Evolutionary conservation across 371 early-diverging fungal species (phyloP).

Genomic region (Mortierella sp.): DNA sequence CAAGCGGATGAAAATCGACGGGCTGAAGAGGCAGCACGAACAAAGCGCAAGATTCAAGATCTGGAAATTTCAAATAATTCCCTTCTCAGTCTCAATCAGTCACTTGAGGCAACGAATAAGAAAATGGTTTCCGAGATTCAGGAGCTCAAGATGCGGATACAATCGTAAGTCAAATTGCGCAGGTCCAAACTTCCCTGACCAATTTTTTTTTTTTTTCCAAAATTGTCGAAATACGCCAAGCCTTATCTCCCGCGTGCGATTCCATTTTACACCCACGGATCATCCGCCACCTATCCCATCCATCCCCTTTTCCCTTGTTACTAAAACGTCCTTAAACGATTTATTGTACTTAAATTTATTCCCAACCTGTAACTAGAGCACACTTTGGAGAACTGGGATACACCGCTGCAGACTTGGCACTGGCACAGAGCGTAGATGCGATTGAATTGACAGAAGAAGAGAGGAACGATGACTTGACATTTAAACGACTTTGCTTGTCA

Average conservation of each 20-base stretch:
- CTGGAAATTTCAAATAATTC: constrained; percentile 65
- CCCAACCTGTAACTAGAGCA: constrained; percentile 2
- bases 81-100: constrained; percentile 58
- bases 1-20: constrained; percentile 36
- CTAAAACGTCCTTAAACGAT: not conserved
- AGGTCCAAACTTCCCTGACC: no score
- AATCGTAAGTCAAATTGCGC: constrained; percentile 49
- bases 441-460: constrained; percentile 49
- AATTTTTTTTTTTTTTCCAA: not conserved
- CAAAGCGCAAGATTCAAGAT: constrained; percentile 63
- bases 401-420: constrained; percentile 32
- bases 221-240: no score
- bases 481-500: constrained; percentile 43
- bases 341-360: not conserved
- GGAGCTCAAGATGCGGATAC: constrained; percentile 60
- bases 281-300: not conserved
- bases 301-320: not conserved
- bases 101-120: constrained; percentile 61
- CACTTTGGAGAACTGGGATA: constrained; percentile 28
- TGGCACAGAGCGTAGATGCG: constrained; percentile 44
- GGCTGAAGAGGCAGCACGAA: constrained; percentile 41
- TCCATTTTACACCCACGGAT: not conserved
- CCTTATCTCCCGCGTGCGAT: not conserved
- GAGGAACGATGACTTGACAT: constrained; percentile 39
- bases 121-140: constrained; percentile 58